A percentile compares a stretch with the other conserved stretches of the same genome.
These are phyloP conservation scores for Tricholoma sp. DNA, from an alignment of 768 basidiomycete genomes.

Conservation along the genomic window DNA sequence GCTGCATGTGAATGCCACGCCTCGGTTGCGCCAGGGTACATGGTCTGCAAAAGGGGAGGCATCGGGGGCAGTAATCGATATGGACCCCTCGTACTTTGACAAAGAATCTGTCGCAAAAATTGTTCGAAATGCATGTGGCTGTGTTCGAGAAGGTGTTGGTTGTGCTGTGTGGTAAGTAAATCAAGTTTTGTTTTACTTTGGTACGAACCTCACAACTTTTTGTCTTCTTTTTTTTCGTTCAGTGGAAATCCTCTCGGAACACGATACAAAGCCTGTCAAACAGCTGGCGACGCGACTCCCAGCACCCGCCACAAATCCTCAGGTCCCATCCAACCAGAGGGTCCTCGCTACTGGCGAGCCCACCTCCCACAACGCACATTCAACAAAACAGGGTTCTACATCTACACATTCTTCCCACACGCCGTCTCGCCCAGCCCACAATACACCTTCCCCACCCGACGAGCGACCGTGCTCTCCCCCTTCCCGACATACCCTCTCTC, in stretches of 20 bases:
- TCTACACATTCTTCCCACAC: constrained; percentile 46
- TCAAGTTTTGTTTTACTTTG: background rate
- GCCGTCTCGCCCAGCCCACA: constrained; percentile 35
- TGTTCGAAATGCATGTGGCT: constrained; percentile 56
- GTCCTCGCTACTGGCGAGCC: constrained; percentile 37
- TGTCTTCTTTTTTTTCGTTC: no score
- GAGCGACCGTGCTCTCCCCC: constrained; percentile 26
- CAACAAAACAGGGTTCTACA: constrained; percentile 17
- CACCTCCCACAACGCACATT: constrained; percentile 10
- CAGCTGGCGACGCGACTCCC: constrained; percentile 44
- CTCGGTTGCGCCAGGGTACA: constrained; percentile 43
- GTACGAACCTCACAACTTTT: background rate
- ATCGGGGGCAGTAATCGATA: constrained; percentile 45
- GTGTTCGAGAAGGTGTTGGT: constrained; percentile 61
- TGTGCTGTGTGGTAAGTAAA: constrained; percentile 51
- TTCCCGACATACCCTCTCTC: constrained; percentile 17
- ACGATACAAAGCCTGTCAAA: constrained; percentile 55
- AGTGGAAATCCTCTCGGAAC: constrained; percentile 66
- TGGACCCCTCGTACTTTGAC: constrained; percentile 59
- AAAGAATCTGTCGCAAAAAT: constrained; percentile 41
- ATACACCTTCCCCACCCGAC: constrained; percentile 22
- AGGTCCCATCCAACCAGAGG: constrained; percentile 32
- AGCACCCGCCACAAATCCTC: constrained; percentile 13
- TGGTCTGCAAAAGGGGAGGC: constrained; percentile 57
- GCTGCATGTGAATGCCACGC: constrained; percentile 51